Base-by-base conservation (phyloP, 768 basidiomycete species). In the Rhizopogon roseolus region DNA sequence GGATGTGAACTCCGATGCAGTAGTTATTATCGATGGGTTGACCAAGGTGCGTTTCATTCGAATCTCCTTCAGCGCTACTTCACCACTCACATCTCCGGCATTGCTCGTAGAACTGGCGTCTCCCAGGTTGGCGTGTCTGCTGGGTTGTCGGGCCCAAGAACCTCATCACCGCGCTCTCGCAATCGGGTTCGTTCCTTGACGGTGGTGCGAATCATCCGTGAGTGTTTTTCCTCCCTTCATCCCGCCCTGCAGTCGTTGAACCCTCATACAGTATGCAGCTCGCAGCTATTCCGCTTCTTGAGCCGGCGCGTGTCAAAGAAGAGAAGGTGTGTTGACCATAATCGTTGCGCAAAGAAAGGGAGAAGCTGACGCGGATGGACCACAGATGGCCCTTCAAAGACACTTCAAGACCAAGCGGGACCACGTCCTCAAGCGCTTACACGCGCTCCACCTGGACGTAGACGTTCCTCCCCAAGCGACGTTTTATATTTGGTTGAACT, bases 131-230 rank as follows among this genome's bases (percentile, higher is more conserved):
- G 93, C 81, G 95, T 59, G 76, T 94, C 39, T 95, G 92, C 72
- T 93, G 90, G 94, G 93, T 97, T 32, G 66, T 96, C 19, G 94
- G 93, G 0, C 95, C 94, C 14, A 93, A 88, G 72, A 88, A 90
- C 66, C 66, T 97, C 42, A 78, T 97, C 59, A 85, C 86, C 7
- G 94, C 94, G 1, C 81, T 98, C 40, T 91, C 90, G n/a, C 95
- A 98, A 65, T 88, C 89, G 22, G 90, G 88, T 2, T 93, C 90
- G 8, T 97, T 93, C 83, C 73, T 98, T 53, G 95, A 98, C 62
- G 95, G 95, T 16, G 95, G 95, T 53, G 92, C 92, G 4, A 93
- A 92, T 64, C 93, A 95, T 67, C 90, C 92, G 86, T 93, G 68
- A 65, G 88, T 71, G 36, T 34, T 19, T 2, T 44, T 17, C 44